Percentiles rank a stretch among this genome's conserved stretches.
These are phyloP conservation scores for Austropuccinia psidii DNA, from an alignment of 1,284 basidiomycete genomes.

Conservation along the genomic window DNA sequence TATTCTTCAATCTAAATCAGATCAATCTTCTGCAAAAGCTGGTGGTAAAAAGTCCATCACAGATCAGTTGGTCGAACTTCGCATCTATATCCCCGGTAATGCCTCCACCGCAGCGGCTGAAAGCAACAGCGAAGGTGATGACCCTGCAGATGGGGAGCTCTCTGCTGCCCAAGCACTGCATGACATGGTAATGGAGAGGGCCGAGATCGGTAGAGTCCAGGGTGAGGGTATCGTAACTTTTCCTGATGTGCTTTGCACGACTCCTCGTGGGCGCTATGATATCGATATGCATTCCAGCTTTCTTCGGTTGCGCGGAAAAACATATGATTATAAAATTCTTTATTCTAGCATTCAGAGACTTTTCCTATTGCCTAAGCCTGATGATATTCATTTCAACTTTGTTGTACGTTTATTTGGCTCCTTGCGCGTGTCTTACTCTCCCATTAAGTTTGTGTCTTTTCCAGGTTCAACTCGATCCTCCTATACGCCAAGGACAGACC, in stretches of 20 bases:
- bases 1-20: constrained; percentile 46
- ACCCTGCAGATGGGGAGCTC: constrained; percentile 53
- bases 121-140: constrained; percentile 42
- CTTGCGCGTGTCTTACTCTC: not conserved
- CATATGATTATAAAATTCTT: constrained; percentile 97
- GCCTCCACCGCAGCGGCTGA: constrained; percentile 53
- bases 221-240: constrained; percentile 93
- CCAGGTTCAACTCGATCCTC: constrained; percentile 76
- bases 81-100: constrained; percentile 89
- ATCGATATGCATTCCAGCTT: constrained; percentile 97
- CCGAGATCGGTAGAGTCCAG: constrained; percentile 83
- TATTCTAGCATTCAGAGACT: constrained; percentile 81
- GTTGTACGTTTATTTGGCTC: constrained; percentile 61
- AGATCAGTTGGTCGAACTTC: constrained; percentile 92
- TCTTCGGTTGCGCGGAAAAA: constrained; percentile 88
- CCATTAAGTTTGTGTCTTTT: not conserved
- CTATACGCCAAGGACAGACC: constrained; percentile 96
- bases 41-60: constrained; percentile 37
- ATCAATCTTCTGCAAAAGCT: constrained; percentile 50
- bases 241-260: constrained; percentile 91
- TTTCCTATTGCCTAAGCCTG: constrained; percentile 85
- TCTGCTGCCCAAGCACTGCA: constrained; percentile 95
- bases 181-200: constrained; percentile 90
- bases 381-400: constrained; percentile 91
- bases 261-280: constrained; percentile 91